Conservation (phyloP, 202 grass and related monocot species). For the Cymbopogon flexuosus region DNA sequence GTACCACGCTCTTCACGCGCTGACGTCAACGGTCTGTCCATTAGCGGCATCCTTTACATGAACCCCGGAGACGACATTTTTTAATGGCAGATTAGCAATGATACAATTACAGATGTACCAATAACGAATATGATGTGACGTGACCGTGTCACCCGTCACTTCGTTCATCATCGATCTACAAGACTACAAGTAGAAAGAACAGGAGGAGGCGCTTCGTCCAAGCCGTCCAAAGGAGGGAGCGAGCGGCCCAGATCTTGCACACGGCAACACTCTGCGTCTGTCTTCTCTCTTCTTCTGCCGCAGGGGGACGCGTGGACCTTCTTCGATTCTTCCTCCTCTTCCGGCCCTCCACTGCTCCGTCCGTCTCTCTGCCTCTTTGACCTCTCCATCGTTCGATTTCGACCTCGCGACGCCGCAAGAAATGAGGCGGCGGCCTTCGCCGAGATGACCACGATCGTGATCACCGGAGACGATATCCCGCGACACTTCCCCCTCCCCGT, state of each 20-base stretch:
- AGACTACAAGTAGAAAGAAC: no score
- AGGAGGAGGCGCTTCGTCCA: neutral
- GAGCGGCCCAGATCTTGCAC: conserved; percentile 16
- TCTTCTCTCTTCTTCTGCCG: neutral
- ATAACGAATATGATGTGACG: neutral
- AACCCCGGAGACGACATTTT: neutral
- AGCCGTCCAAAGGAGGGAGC: neutral
- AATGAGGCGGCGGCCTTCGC: neutral
- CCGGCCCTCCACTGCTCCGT: neutral
- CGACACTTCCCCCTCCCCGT: neutral
- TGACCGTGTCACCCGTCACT: neutral
- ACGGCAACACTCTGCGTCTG: neutral
- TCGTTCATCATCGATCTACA: neutral
- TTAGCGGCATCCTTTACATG: neutral
- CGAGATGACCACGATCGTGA: neutral
- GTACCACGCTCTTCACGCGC: neutral
- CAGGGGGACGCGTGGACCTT: neutral
- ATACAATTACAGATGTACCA: neutral
- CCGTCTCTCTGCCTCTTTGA: neutral
- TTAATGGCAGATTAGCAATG: neutral
- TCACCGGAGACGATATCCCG: neutral
- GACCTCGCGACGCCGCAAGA: neutral
- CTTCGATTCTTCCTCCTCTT: neutral
- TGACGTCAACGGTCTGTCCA: neutral
- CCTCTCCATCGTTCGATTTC: neutral